A percentile compares a stretch with the other conserved stretches of the same genome.
These are phyloP conservation scores for Dovyalis caffra DNA, from an alignment of 345 rosid genomes.

Conservation along the genomic window DNA sequence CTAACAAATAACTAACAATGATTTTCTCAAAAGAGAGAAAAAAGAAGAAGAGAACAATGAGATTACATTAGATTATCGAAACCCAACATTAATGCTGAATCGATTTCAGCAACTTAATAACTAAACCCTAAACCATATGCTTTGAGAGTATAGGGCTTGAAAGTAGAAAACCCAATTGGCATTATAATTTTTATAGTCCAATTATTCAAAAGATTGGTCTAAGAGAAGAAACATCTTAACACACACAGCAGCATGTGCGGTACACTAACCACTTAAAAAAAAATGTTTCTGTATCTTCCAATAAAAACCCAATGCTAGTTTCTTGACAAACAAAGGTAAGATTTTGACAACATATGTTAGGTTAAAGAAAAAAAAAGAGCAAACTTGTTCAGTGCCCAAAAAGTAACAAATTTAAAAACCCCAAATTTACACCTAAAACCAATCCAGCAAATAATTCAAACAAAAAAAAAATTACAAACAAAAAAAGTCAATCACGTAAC, in stretches of 20 bases:
- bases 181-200: not conserved
- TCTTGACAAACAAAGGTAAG: not conserved
- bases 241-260: not conserved
- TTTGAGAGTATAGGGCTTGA: not conserved
- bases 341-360: not conserved
- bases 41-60: no score
- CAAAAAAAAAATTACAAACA: not conserved
- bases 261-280: no score
- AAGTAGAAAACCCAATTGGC: not conserved
- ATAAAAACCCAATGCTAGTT: not conserved
- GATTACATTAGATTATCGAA: not conserved
- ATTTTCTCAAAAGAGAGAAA: not conserved
- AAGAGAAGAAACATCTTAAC: not conserved
- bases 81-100: not conserved
- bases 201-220: not conserved
- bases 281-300: not conserved
- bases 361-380: not conserved
- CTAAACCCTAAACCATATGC: not conserved
- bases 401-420: not conserved
- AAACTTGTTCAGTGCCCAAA: no score
- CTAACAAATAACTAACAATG: not conserved
- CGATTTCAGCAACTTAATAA: not conserved
- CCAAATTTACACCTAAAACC: not conserved
- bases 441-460: not conserved
- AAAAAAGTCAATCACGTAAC: not conserved